phyloP scores from a whole-genome alignment of 2,329 filamentous ascomycete species.

The Talaromyces rugulosus region DNA sequence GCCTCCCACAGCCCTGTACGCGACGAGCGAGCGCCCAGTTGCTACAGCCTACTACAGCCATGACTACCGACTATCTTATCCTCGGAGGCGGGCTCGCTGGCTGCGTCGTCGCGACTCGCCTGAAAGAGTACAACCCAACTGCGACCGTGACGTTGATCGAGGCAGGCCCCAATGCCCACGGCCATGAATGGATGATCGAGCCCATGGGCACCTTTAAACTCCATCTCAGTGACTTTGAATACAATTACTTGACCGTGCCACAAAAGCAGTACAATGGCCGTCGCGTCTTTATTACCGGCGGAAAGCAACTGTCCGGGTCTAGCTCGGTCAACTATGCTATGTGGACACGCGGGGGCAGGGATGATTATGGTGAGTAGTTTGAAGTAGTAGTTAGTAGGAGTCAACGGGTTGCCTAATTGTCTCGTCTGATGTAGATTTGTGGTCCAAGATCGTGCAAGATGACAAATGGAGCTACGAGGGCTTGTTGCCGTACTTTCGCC shows the following conservation, averaged over 20 bases:
- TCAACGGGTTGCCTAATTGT: not conserved
- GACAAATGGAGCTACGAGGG: constrained; percentile 1
- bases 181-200: not conserved
- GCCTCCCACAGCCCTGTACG: too few species aligned
- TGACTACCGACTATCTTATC: constrained; percentile 8
- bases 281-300: constrained; percentile 1
- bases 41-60: constrained; percentile 12
- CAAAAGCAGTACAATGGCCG: constrained; percentile 2
- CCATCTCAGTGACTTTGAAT: constrained; percentile 1
- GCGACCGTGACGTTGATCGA: not conserved
- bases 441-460: constrained; percentile 1
- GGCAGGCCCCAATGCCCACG: not conserved
- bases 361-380: not conserved
- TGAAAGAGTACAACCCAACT: constrained; percentile 1
- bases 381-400: too few species aligned
- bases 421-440: not conserved
- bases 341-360: not conserved
- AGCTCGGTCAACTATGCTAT: not conserved
- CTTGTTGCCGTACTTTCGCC: constrained; percentile 1
- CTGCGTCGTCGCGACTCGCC: not conserved
- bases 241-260: constrained; percentile 2
- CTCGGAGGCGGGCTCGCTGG: not conserved
- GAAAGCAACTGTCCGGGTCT: constrained; percentile 1
- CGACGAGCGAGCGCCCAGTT: too few species aligned
- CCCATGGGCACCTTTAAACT: not conserved